Percentiles rank a stretch among this genome's conserved stretches.
Evolutionary conservation across 768 basidiomycete genomes (phyloP).

Genomic region (Candolleomyces aberdarensis): DNA sequence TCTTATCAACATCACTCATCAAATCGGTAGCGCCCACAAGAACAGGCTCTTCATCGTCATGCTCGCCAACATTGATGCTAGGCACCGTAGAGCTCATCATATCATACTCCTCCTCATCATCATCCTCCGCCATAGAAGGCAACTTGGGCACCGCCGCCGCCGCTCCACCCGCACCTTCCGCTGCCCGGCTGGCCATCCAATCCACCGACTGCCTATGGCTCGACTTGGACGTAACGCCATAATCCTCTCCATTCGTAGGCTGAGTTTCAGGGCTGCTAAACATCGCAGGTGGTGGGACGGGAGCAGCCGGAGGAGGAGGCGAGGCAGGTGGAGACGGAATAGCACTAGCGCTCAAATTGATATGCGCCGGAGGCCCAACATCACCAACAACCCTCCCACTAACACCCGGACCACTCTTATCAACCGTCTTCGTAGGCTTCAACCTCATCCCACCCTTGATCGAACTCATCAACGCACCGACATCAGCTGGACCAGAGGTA

Average conservation of each 20-base stretch:
- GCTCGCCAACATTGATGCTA: background rate
- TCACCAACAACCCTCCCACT: conserved; percentile 83
- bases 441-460: conserved; percentile 78
- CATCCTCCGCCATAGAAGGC: conserved; percentile 59
- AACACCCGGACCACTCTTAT: conserved; percentile 68
- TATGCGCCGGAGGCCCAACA: conserved; percentile 64
- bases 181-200: conserved; percentile 88
- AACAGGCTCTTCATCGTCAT: conserved; percentile 27
- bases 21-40: conserved; percentile 49
- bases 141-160: conserved; percentile 33
- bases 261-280: background rate
- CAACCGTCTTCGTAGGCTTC: conserved; percentile 75
- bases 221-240: conserved; percentile 22
- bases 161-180: conserved; percentile 57
- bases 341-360: conserved; percentile 34
- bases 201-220: conserved; percentile 78
- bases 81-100: conserved; percentile 1
- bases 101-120: conserved; percentile 31
- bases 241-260: conserved; percentile 28
- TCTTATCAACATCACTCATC: conserved; percentile 72
- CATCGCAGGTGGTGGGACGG: conserved; percentile 35
- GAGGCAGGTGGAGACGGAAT: conserved; percentile 35
- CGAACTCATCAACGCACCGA: conserved; percentile 66
- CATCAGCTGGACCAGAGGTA: conserved; percentile 42
- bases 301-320: conserved; percentile 36